These are phyloP conservation scores for Alternaria longipes DNA, from an alignment of 2,329 filamentous ascomycete species.

Conservation along the genomic window DNA sequence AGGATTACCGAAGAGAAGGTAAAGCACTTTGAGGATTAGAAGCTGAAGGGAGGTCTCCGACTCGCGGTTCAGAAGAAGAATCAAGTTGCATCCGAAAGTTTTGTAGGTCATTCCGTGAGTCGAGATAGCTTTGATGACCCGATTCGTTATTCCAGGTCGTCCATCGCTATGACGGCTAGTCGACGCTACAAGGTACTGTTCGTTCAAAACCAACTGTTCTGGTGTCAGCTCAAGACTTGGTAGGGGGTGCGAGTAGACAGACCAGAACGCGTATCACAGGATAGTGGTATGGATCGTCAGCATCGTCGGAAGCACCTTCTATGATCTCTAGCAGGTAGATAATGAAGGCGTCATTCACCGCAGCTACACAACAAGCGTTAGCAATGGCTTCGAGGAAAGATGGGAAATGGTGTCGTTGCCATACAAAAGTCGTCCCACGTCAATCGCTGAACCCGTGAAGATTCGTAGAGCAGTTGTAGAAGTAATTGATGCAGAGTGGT, in stretches of 20 bases:
- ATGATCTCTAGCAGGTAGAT: constrained; percentile 85
- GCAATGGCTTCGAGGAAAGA: background rate
- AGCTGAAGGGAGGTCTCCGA: constrained; percentile 92
- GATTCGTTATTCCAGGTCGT: constrained; percentile 76
- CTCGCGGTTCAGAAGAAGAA: constrained; percentile 92
- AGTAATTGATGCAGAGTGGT: constrained; percentile 79
- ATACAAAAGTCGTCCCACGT: constrained; percentile 78
- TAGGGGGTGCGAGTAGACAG: constrained; percentile 48
- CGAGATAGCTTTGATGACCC: constrained; percentile 90
- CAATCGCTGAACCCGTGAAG: constrained; percentile 89
- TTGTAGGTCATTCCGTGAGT: constrained; percentile 82
- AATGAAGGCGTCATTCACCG: constrained; percentile 80
- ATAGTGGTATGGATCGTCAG: constrained; percentile 93
- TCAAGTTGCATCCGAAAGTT: constrained; percentile 97
- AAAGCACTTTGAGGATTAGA: constrained; percentile 94
- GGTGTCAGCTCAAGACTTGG: constrained; percentile 2
- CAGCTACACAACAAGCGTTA: constrained; percentile 51
- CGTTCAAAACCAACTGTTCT: constrained; percentile 86
- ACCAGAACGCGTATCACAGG: constrained; percentile 92
- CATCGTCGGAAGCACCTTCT: constrained; percentile 86
- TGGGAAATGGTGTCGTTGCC: constrained; percentile 42
- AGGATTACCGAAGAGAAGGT: constrained; percentile 91
- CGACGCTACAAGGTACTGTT: constrained; percentile 92
- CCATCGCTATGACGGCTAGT: constrained; percentile 48
- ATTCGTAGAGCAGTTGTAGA: constrained; percentile 92